phyloP scores from a whole-genome alignment of 176 grass and related monocot species.

The Oryza brachyantha region DNA sequence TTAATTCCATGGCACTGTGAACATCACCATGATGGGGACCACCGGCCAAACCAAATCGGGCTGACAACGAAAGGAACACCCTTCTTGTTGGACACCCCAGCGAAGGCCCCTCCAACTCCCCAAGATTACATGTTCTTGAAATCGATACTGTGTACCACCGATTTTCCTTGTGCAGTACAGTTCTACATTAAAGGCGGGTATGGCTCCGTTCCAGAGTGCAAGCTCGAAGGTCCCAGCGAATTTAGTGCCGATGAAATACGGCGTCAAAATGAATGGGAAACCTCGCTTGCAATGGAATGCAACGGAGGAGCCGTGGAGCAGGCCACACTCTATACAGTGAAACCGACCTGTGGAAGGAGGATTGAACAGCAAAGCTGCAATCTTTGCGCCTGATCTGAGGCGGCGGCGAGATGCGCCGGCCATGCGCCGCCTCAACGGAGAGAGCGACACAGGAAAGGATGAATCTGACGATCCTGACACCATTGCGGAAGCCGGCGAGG shows the following conservation, averaged over 20 bases:
- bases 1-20: neutral
- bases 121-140: slow-evolving; percentile 27
- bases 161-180: neutral
- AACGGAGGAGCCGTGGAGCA: neutral
- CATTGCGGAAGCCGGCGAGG: neutral
- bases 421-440: neutral
- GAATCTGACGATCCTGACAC: slow-evolving; percentile 25
- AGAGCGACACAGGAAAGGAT: neutral
- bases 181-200: neutral
- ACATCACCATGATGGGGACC: neutral
- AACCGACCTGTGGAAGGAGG: neutral
- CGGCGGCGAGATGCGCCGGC: neutral
- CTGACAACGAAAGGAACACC: neutral
- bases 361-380: neutral
- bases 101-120: neutral
- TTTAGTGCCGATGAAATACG: slow-evolving; percentile 25
- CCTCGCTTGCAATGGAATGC: slow-evolving; percentile 12
- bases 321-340: neutral
- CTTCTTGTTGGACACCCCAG: neutral
- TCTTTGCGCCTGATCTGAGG: slow-evolving; percentile 27
- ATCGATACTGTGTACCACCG: neutral
- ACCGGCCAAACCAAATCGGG: slow-evolving; percentile 22
- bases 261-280: slow-evolving; percentile 28
- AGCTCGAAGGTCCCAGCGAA: slow-evolving; percentile 31
- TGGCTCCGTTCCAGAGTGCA: neutral